Base-by-base conservation (phyloP, 1,284 basidiomycete genomes). In the Boletus semigastroideus region DNA sequence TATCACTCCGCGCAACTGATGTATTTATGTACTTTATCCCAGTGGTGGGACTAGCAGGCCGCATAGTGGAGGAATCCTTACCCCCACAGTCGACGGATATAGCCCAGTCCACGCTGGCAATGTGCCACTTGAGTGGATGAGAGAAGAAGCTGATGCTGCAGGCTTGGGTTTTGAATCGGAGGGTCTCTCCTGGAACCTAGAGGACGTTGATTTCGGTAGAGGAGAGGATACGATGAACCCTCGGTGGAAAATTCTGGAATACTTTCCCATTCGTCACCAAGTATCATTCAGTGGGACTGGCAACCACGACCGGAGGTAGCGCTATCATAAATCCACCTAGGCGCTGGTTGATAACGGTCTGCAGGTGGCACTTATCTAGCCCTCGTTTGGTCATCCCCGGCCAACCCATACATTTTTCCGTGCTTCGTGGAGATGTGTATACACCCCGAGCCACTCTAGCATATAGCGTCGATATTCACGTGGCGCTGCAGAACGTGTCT, bases 41-140 rank as follows among this genome's bases (percentile, higher is more conserved):
- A 59, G 57, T 1, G 53, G 53, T n/a, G 53, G 53, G 13, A 31
- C 4, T 3, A 43, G 5, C 20, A 25, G 34, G 17, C 17, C 16
- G 11, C 12, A 13, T 20, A 2, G 5, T n/a, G 20, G 19, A 16
- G 25, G 12, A 5, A 13, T 11, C 7, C 17, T 5, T 27, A 14
- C 12, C 8, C 11, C 13, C 2, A 3, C 13, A 7, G 25, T 7
- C 3, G 25, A 25, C 3, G 44, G 13, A 9, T 34, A 34, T 2
- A 30, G 47, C 22, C 25, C 25, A 25, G 5, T 49, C 33, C 54
- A 59, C 9, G 48, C 58, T 16, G 60, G 60, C 6, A 53, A 63
- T 7, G 41, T 63, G 5, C 13, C 64, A 4, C 51, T 66, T 4
- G 1, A 49, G 5, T 61, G 59, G 59, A 61, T 60, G 53, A 30